phyloP scores from a whole-genome alignment of 2,329 filamentous ascomycete species.

The Penicillium sp. region DNA sequence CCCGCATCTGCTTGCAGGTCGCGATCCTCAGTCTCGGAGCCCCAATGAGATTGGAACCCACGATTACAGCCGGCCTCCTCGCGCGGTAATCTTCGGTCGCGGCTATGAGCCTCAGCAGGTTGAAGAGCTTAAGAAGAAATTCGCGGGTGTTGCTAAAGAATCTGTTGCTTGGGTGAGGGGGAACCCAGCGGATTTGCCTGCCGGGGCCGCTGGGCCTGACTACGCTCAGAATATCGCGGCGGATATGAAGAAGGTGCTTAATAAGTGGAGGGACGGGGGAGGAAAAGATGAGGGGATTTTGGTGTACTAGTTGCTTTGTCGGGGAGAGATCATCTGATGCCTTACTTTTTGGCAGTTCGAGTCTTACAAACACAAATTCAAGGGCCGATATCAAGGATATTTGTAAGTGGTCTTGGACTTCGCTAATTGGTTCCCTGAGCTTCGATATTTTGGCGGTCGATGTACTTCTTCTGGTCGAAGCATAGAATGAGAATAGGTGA shows the following conservation, averaged over 20 bases:
- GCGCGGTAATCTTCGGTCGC: slow-evolving; percentile 35
- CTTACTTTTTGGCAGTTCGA: too few species aligned
- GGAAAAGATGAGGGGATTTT: too few species aligned
- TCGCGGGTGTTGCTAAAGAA: slow-evolving; percentile 1
- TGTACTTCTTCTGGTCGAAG: too few species aligned
- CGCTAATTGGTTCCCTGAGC: too few species aligned
- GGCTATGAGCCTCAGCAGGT: slow-evolving; percentile 20
- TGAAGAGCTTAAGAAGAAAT: slow-evolving; percentile 13
- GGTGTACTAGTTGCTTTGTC: too few species aligned
- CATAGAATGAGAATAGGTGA: too few species aligned
- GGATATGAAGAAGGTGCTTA: slow-evolving; percentile 13
- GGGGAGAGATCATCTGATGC: too few species aligned
- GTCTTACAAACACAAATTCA: too few species aligned
- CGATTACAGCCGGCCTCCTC: slow-evolving; percentile 28
- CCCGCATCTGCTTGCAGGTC: slow-evolving; percentile 28
- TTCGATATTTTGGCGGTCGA: too few species aligned
- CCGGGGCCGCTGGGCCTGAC: slow-evolving; percentile 5
- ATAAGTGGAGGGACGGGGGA: slow-evolving; percentile 8
- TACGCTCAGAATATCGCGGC: slow-evolving; percentile 10
- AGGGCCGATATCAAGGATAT: too few species aligned
- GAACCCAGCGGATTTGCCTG: slow-evolving; percentile 15
- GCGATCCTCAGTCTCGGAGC: slow-evolving; percentile 20
- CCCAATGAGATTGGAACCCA: slow-evolving; percentile 31
- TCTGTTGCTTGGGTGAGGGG: slow-evolving; percentile 20
- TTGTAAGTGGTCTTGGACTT: too few species aligned